Base-by-base conservation (phyloP, 2,329 filamentous ascomycete genomes). In the Stagonosporopsis cucurbitacearum region DNA sequence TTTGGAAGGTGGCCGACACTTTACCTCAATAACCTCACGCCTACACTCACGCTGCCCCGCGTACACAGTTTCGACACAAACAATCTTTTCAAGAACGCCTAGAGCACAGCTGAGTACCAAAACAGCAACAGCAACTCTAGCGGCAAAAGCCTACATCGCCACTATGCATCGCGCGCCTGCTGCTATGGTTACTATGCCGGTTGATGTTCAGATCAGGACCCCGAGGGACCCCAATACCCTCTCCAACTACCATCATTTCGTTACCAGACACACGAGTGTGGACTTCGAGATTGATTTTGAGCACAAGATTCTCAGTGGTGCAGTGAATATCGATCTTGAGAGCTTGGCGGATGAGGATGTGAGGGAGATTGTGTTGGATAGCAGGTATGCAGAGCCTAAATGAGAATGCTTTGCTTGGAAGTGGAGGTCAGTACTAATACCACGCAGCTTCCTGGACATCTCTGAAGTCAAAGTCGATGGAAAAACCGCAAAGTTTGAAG, bases 231-330 rank as follows among this genome's bases (percentile, higher is more conserved):
- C 92, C 49, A 96, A 92, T 75, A 97, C 95, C 23, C 79, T 95
- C 56, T 90, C 91, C 72, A 98, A 98, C 80, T 97, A 97, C 78
- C 87, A 91, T 75, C 87, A 89, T 52, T 97, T 92, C 87, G 82
- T 86, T 58, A 96, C 91, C 17, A 87, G 84, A 73, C 92, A 97
- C 79, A 95, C 92, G 19, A 88, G 86, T 19, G 90, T 91, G 54
- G 87, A 90, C 75, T 86, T 97, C 70, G 86, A 87, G 65, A 88
- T 98, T 66, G 87, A 96, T 69, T 99, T 98, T 74, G 85, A 89
- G 58, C 82, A 86, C 71, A 90, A 92, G 80, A 83, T 85, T 50
- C 83, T 98, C 60, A 84, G 84, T 58, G 95, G 95, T 22, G 88
- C 84, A 62, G 91, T 97, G 22, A 80, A 86, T 33, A 82, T 97